Evolutionary conservation across 1,139 yeast species (phyloP).

Genomic region (Candida anutae): DNA sequence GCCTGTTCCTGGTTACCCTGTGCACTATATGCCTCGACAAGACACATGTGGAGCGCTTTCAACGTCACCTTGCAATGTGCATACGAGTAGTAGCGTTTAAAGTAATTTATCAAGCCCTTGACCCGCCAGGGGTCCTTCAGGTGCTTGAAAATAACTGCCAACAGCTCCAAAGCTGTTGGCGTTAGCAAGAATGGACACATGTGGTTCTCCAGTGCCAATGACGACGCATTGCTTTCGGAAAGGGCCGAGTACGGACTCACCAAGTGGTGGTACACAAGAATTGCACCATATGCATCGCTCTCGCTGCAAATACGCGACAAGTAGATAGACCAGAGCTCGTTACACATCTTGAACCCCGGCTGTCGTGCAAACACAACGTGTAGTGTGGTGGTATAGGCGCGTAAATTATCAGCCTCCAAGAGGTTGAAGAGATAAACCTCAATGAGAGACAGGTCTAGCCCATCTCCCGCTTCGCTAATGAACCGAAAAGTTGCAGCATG

Average conservation of each 20-base stretch:
- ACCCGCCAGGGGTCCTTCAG: conserved; percentile 20
- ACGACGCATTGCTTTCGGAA: conserved; percentile 10
- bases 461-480: too few relatives aligned
- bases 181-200: conserved; percentile 26
- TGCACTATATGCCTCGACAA: conserved; percentile 26
- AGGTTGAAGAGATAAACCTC: conserved; percentile 17
- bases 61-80: conserved; percentile 21
- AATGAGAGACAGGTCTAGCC: conserved; percentile 7
- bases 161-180: conserved; percentile 15
- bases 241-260: conserved; percentile 20
- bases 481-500: too few relatives aligned
- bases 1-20: conserved; percentile 17
- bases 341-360: conserved; percentile 17
- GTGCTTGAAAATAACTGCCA: conserved; percentile 23
- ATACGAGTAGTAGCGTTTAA: conserved; percentile 33
- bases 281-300: conserved; percentile 26
- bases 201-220: conserved; percentile 11
- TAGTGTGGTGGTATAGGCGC: conserved; percentile 17
- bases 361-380: conserved; percentile 11
- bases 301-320: conserved; percentile 18
- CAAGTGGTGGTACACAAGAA: conserved; percentile 28
- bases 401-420: conserved; percentile 10
- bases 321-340: conserved; percentile 30
- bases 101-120: conserved; percentile 25
- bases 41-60: conserved; percentile 17